Percentiles rank a stretch among this genome's conserved stretches.
phyloP scores from a whole-genome alignment of 495 filamentous ascomycete species.

The Melanomma pulvis-pyrius region DNA sequence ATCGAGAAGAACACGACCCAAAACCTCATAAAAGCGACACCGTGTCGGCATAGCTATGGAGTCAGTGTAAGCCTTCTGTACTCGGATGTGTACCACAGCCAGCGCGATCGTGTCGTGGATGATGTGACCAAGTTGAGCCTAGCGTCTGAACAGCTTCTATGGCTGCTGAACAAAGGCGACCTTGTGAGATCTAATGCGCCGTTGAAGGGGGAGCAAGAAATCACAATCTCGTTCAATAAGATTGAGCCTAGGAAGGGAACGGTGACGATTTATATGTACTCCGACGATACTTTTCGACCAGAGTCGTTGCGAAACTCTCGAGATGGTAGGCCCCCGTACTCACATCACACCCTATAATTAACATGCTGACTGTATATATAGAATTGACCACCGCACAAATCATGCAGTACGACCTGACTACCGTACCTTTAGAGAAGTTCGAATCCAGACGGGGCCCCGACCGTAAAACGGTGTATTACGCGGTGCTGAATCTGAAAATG shows the following conservation, averaged over 20 bases:
- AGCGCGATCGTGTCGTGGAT: conserved; percentile 6
- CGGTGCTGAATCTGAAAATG: background rate
- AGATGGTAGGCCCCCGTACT: background rate
- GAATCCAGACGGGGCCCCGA: background rate
- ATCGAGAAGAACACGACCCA: conserved; percentile 17
- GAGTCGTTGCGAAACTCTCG: background rate
- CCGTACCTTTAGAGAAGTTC: background rate
- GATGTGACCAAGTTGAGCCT: background rate
- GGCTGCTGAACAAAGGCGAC: conserved; percentile 30
- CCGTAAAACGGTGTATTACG: background rate
- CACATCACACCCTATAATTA: background rate
- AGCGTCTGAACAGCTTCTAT: conserved; percentile 20
- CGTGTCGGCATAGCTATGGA: conserved; percentile 23
- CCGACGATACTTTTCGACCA: background rate
- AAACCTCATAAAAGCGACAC: conserved; percentile 9
- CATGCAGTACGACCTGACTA: background rate
- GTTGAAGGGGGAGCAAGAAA: background rate
- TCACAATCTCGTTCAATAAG: background rate
- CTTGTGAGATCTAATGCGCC: background rate
- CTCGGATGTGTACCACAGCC: background rate
- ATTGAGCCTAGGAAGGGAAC: background rate
- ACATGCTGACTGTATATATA: background rate
- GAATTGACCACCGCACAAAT: background rate
- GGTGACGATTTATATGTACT: conserved; percentile 3
- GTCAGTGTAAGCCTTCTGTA: conserved; percentile 9